Base-by-base conservation (phyloP, 768 basidiomycete species). In the Mycena floridula region DNA sequence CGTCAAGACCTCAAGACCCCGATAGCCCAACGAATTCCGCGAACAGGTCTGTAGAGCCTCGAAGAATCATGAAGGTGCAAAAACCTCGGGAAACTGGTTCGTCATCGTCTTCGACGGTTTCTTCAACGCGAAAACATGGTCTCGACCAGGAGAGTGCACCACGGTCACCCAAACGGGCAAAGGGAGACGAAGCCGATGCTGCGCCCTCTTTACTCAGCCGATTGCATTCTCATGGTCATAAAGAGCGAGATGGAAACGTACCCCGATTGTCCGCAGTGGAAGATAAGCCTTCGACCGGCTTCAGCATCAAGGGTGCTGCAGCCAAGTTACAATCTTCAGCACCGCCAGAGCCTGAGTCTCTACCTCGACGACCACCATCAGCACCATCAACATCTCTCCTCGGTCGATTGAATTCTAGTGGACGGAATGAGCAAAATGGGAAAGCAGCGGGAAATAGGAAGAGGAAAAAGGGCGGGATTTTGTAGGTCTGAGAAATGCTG, bases 231-330 rank as follows among this genome's bases (percentile, higher is more conserved):
- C 9, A 9, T 16, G 28, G 28, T 16, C 16, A 9, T 9, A 9
- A 16, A 32, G 28, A 32, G 28, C 9, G 16, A 9, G 11, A 9
- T 9, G 28, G 28, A 9, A 32, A n/a, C n/a, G n/a, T n/a, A n/a
- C n/a, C n/a, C n/a, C n/a, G n/a, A n/a, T n/a, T n/a, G n/a, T n/a
- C 16, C 11, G 28, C 9, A 9, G 28, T 32, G 16, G 28, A 32
- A 16, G 16, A 16, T 9, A 32, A 9, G 16, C 28, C 28, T 32
- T 32, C 28, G 28, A 16, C 62, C n/a, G 76, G 73, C 30, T 72
- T 60, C 49, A 77, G 72, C 50, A 79, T 79, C 50, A 76, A 71
- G 52, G 77, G 77, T 41, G 77, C 77, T 21, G 77, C 77, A 37
- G n/a, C n/a, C n/a, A n/a, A n/a, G n/a, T n/a, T n/a, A n/a, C n/a